Conservation (phyloP, 2,329 filamentous ascomycete genomes). For the Cephalotrichum gorgonifer region DNA sequence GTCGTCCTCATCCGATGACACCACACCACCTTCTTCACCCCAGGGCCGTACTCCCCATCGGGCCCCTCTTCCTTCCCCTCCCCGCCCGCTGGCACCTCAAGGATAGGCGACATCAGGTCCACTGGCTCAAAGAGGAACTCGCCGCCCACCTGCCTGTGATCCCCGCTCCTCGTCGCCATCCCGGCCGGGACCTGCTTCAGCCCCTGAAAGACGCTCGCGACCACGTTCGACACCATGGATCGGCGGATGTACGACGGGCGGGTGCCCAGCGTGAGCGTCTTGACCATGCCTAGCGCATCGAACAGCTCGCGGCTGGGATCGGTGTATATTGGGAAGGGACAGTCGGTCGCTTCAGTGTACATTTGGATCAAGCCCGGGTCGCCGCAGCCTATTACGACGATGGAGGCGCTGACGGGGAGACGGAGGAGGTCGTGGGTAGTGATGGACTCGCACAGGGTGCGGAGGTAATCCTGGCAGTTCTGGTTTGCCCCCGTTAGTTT, state of each 20-base stretch:
- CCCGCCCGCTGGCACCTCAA: slow-evolving; percentile 7
- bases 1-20: slow-evolving; percentile 75
- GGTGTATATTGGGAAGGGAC: slow-evolving; percentile 66
- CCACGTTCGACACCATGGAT: slow-evolving; percentile 36
- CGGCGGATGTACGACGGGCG: slow-evolving; percentile 52
- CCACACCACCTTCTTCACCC: slow-evolving; percentile 60
- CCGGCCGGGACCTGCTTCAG: slow-evolving; percentile 47
- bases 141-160: slow-evolving; percentile 61
- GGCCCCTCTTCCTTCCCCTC: slow-evolving; percentile 17
- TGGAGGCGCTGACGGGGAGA: slow-evolving; percentile 46
- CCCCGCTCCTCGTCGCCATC: slow-evolving; percentile 52
- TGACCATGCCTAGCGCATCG: slow-evolving; percentile 56
- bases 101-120: slow-evolving; percentile 27
- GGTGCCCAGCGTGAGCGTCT: slow-evolving; percentile 47
- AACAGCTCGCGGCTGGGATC: slow-evolving; percentile 61
- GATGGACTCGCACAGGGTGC: slow-evolving; percentile 48
- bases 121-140: slow-evolving; percentile 65
- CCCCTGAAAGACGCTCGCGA: slow-evolving; percentile 46
- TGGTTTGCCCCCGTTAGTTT: slow-evolving; percentile 18
- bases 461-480: slow-evolving; percentile 70
- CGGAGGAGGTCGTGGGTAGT: slow-evolving; percentile 36
- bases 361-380: slow-evolving; percentile 55
- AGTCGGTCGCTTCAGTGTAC: slow-evolving; percentile 53
- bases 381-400: slow-evolving; percentile 65
- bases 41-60: slow-evolving; percentile 15